Base-by-base conservation (phyloP, 805 yeast genomes). In the Candida sithepensis region DNA sequence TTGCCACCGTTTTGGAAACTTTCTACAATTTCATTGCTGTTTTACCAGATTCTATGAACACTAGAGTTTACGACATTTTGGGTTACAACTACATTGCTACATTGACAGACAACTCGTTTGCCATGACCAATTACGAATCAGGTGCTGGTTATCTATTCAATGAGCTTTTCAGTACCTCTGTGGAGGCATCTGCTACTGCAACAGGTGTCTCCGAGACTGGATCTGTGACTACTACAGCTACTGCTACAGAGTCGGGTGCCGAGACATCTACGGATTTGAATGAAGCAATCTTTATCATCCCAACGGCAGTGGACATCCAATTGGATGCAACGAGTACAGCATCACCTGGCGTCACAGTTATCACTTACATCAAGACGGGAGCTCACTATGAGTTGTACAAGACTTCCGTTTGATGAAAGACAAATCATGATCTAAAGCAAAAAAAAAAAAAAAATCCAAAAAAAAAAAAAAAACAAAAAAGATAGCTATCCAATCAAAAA, bases 71-170 rank as follows among this genome's bases (percentile, higher is more conserved):
- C 7, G 50, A 47, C 20, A 18, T 44, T 2, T 22, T 47, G n/a
- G 50, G 50, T 10, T 39, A 34, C 14, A 28, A 28, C 7, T 47
- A 47, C 24, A 34, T 47, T 16, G 47, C 47, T 5, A 42, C 42
- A 7, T 3, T 37, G 13, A 47, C 47, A 3, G 36, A 18, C 13
- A 10, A 12, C 12, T 10, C 1, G 2, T 42, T 12, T 33, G 22
- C n/a, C 7, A 42, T 42, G 19, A 14, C 3, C 5, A 21, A 42
- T n/a, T 42, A 32, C 23, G 12, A 4, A 13, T 10, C 44, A 4
- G 44, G 39, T 21, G 39, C 9, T 9, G 44, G 44, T 4, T 42
- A 32, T 21, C 20, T 42, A 12, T 42, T 32, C 30, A 32, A 32
- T 3, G 39, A 42, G 22, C 16, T 42, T 16, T 42, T 42, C 16